These are phyloP conservation scores for Populus hybrid DNA, from an alignment of 441 rosid species.

Conservation along the genomic window DNA sequence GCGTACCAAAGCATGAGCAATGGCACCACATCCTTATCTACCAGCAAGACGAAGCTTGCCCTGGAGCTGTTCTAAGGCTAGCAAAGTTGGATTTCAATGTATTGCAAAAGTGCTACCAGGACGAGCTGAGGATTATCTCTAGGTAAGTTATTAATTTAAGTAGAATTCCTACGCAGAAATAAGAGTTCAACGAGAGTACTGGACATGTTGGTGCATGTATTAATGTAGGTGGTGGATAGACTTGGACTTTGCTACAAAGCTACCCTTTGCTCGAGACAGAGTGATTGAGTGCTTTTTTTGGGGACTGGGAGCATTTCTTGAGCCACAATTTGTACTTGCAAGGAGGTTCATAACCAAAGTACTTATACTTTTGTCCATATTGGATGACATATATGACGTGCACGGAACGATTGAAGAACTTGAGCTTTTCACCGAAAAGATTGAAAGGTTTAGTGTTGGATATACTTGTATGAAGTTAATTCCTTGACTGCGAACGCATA, in stretches of 20 bases:
- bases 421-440: conserved; percentile 13
- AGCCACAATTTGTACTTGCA: background rate
- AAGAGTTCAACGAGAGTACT: background rate
- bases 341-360: background rate
- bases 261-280: conserved; percentile 18
- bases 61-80: conserved; percentile 10
- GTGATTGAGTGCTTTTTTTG: conserved; percentile 17
- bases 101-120: conserved; percentile 5
- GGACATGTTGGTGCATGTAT: background rate
- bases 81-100: conserved; percentile 18
- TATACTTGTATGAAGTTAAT: background rate
- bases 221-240: conserved; percentile 24
- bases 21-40: background rate
- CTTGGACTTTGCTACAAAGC: conserved; percentile 8
- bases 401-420: conserved; percentile 18
- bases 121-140: background rate
- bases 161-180: background rate
- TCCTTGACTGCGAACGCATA: background rate
- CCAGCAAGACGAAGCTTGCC: background rate
- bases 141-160: background rate
- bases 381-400: conserved; percentile 23
- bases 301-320: conserved; percentile 3
- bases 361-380: background rate
- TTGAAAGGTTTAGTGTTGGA: conserved; percentile 8
- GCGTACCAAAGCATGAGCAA: conserved; percentile 1